Evolutionary conservation across 805 yeast genomes (phyloP).

Genomic region (Lachancea nothofagi): DNA sequence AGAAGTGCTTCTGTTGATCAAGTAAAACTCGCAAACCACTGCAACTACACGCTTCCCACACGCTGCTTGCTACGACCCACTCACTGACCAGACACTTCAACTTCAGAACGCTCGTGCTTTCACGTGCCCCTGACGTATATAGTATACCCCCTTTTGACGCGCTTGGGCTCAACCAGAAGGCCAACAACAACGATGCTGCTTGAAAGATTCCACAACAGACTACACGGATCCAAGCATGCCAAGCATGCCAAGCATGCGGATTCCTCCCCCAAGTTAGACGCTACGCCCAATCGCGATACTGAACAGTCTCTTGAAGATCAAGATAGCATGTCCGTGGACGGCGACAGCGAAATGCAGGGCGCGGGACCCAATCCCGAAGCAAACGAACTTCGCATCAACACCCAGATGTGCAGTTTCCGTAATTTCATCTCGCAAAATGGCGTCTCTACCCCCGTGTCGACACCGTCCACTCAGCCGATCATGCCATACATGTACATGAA

Average conservation of each 20-base stretch:
- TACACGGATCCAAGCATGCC: conserved; percentile 13
- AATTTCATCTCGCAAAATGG: conserved; percentile 4
- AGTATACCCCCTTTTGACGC: too few species aligned
- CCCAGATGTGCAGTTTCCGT: conserved; percentile 6
- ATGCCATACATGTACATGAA: conserved; percentile 16
- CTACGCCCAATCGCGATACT: neutral
- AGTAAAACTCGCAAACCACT: too few species aligned
- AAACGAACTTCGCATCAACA: conserved; percentile 6
- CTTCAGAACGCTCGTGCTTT: too few species aligned
- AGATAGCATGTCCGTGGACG: conserved; percentile 11
- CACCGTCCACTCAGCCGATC: conserved; percentile 10
- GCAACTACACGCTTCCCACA: too few species aligned
- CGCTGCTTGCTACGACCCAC: too few species aligned
- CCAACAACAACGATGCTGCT: too few species aligned
- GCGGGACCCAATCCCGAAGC: neutral
- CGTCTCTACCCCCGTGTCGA: conserved; percentile 13
- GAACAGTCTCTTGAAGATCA: neutral
- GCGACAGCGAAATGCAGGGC: conserved; percentile 12
- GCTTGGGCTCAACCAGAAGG: too few species aligned
- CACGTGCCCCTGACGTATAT: too few species aligned
- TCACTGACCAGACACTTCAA: too few species aligned
- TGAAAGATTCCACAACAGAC: conserved; percentile 19
- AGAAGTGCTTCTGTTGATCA: too few species aligned
- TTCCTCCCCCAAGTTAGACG: too few species aligned
- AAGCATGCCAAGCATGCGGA: conserved; percentile 6